Conservation (phyloP, 371 early-diverging fungal species). For the Mortierella sp. region DNA sequence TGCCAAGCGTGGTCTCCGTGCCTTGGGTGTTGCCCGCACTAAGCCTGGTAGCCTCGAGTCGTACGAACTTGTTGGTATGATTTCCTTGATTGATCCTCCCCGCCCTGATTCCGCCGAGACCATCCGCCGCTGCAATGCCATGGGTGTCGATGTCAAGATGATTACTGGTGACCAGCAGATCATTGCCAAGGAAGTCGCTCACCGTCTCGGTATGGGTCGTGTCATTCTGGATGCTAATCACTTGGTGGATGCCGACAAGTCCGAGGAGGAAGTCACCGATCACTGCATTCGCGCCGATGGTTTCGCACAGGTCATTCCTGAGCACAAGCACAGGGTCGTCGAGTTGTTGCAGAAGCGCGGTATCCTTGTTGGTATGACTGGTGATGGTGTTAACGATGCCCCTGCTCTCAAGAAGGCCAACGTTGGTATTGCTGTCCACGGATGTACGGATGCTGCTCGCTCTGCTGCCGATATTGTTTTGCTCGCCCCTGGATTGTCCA, state of each 20-base stretch:
- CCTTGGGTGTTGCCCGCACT: conserved; percentile 88
- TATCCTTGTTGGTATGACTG: conserved; percentile 90
- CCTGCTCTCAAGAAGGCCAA: conserved; percentile 87
- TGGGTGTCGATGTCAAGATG: conserved; percentile 89
- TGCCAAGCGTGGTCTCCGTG: conserved; percentile 88
- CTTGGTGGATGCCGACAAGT: conserved; percentile 78
- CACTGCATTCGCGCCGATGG: conserved; percentile 84
- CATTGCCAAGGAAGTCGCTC: conserved; percentile 90
- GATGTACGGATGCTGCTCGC: conserved; percentile 91
- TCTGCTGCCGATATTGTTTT: conserved; percentile 92
- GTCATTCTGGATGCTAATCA: conserved; percentile 82
- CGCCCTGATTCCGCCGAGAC: conserved; percentile 72
- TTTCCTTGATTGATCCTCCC: conserved; percentile 90
- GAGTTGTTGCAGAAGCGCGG: conserved; percentile 80
- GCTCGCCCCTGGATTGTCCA: conserved; percentile 82
- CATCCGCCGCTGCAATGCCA: conserved; percentile 68
- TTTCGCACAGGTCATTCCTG: conserved; percentile 95
- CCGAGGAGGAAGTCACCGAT: conserved; percentile 77
- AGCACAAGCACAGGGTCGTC: conserved; percentile 95
- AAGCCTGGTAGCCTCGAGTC: conserved; percentile 67
- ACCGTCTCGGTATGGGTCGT: conserved; percentile 81
- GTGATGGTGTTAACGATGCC: conserved; percentile 93
- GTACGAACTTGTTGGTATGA: conserved; percentile 77
- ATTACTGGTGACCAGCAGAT: conserved; percentile 92
- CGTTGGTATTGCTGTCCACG: conserved; percentile 81